Conservation (phyloP, 2,329 filamentous ascomycete species). For the Colletotrichum gigasporum region DNA sequence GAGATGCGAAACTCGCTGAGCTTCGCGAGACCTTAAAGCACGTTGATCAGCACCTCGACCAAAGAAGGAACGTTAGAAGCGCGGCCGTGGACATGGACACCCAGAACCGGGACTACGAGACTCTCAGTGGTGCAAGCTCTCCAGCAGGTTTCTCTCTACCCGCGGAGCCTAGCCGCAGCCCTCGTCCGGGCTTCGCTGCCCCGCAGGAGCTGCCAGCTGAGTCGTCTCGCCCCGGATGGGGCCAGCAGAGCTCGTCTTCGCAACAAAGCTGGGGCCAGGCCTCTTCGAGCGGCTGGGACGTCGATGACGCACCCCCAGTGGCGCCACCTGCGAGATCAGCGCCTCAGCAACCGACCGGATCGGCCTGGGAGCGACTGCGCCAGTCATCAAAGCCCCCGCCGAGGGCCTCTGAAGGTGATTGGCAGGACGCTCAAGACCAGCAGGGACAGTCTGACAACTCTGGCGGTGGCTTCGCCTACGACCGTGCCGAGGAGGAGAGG, state of each 20-base stretch:
- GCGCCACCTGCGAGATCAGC: slow-evolving; percentile 37
- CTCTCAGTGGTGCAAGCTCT: slow-evolving; percentile 6
- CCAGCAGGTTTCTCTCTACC: background rate
- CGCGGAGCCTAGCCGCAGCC: background rate
- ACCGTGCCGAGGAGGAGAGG: slow-evolving; percentile 47
- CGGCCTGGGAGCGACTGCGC: slow-evolving; percentile 57
- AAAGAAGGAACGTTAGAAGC: background rate
- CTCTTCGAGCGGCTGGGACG: slow-evolving; percentile 31
- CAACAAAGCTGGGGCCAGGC: slow-evolving; percentile 7
- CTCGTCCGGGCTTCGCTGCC: background rate
- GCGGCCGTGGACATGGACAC: background rate
- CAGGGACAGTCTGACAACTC: slow-evolving; percentile 34
- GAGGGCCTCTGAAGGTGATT: background rate
- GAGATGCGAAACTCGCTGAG: too few relatives aligned
- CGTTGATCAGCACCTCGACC: slow-evolving; percentile 1
- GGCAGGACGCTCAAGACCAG: slow-evolving; percentile 22
- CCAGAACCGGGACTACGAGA: slow-evolving; percentile 9
- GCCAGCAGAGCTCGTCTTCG: background rate
- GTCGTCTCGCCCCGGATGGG: background rate
- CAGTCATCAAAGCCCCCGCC: slow-evolving; percentile 41
- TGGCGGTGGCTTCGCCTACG: slow-evolving; percentile 47
- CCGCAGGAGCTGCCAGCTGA: slow-evolving; percentile 4
- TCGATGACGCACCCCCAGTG: slow-evolving; percentile 54
- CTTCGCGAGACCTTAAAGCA: background rate
- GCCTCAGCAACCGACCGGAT: slow-evolving; percentile 38